phyloP scores from a whole-genome alignment of 2,329 filamentous ascomycete genomes.

The Hypoxylon sp. region DNA sequence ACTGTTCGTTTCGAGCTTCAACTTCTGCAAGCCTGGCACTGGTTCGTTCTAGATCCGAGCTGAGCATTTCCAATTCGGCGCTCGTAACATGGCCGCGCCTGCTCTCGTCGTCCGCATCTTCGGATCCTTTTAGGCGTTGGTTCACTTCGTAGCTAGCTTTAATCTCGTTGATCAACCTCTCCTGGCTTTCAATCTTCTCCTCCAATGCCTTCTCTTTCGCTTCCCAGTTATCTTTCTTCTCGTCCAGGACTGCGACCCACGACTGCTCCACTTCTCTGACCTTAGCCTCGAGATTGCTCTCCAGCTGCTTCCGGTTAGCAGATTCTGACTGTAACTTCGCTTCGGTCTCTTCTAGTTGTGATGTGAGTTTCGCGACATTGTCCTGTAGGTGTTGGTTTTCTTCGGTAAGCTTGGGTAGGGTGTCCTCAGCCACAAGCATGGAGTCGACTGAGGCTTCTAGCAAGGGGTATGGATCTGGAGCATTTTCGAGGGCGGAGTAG shows the following conservation, averaged over 20 bases:
- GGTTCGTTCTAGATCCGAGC: conserved; percentile 90
- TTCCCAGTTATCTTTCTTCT: conserved; percentile 97
- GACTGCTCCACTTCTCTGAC: conserved; percentile 92
- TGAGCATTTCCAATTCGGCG: conserved; percentile 94
- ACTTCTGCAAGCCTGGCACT: conserved; percentile 89
- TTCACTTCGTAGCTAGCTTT: conserved; percentile 98
- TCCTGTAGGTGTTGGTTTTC: conserved; percentile 92
- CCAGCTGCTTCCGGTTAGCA: conserved; percentile 78
- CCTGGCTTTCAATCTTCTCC: conserved; percentile 95
- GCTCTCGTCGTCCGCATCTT: conserved; percentile 70
- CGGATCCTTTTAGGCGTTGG: conserved; percentile 84
- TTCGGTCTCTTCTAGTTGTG: conserved; percentile 88
- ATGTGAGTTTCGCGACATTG: conserved; percentile 80
- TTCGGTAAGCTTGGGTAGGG: conserved; percentile 86
- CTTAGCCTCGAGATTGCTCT: conserved; percentile 81
- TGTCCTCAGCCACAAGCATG: conserved; percentile 91
- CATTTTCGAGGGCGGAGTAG: conserved; percentile 94
- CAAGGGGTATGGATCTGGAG: conserved; percentile 94
- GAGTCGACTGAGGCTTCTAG: conserved; percentile 97
- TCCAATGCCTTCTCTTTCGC: conserved; percentile 92
- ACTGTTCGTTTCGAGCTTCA: conserved; percentile 93
- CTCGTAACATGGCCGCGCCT: conserved; percentile 79
- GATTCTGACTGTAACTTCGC: conserved; percentile 84
- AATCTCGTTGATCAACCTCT: conserved; percentile 90
- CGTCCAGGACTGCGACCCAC: conserved; percentile 89